These are phyloP conservation scores for Shiraia sp. DNA, from an alignment of 2,329 filamentous ascomycete genomes.

Conservation along the genomic window DNA sequence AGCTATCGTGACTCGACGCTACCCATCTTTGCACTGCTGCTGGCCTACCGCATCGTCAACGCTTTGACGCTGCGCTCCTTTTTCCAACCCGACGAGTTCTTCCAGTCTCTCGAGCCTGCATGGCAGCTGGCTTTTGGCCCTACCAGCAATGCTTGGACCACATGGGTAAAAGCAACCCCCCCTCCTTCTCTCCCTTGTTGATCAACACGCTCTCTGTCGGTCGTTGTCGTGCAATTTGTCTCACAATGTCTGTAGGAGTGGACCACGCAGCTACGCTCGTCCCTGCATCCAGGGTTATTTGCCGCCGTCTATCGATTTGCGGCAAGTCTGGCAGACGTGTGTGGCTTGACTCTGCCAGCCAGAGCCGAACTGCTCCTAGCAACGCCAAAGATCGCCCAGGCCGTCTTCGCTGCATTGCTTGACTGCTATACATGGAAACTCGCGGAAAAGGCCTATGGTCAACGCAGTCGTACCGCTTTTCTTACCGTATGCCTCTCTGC, in stretches of 20 bases:
- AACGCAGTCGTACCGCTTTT: constrained; percentile 64
- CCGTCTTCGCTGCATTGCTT: constrained; percentile 72
- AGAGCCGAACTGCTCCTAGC: constrained; percentile 70
- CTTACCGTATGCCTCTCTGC: constrained; percentile 66
- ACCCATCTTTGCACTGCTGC: constrained; percentile 40
- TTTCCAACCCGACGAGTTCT: constrained; percentile 98
- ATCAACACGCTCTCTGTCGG: no score
- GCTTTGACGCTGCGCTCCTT: constrained; percentile 81
- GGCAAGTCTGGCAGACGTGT: constrained; percentile 58
- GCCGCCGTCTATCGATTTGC: constrained; percentile 70
- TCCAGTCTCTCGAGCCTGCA: constrained; percentile 91
- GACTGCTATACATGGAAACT: constrained; percentile 91
- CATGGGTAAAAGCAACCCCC: constrained; percentile 83
- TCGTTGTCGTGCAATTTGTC: constrained; percentile 16
- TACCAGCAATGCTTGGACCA: constrained; percentile 83
- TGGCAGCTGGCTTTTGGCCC: constrained; percentile 85
- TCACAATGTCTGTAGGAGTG: constrained; percentile 72
- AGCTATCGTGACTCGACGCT: constrained; percentile 39
- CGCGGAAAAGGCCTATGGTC: constrained; percentile 72
- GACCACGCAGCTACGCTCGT: constrained; percentile 83
- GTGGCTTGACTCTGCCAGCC: constrained; percentile 59
- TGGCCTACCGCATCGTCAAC: constrained; percentile 79
- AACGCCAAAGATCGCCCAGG: constrained; percentile 76
- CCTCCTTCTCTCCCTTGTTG: constrained; percentile 7
- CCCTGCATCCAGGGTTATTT: constrained; percentile 88